Conservation (phyloP, 106 monocot genomes). For the Apostasia shenzhenica region DNA sequence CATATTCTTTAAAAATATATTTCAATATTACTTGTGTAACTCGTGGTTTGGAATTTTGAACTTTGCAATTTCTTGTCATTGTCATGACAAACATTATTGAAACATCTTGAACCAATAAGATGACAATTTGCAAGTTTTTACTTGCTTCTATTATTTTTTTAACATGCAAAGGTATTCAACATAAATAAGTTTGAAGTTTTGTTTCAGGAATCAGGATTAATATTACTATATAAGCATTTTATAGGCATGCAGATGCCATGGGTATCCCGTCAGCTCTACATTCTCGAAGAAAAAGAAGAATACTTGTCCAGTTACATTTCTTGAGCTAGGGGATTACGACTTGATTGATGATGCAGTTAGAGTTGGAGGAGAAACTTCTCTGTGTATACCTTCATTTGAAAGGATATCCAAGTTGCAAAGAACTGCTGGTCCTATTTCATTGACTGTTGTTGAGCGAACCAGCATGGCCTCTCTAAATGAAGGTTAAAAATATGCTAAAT, state of each 20-base stretch:
- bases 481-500: constrained; percentile 29
- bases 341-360: constrained; percentile 48
- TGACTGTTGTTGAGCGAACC: constrained; percentile 64
- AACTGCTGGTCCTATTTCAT: constrained; percentile 32
- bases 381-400: constrained; percentile 67
- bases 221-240: neutral
- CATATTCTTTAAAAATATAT: too few species aligned
- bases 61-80: too few species aligned
- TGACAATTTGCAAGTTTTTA: too few species aligned
- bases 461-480: constrained; percentile 59
- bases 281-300: constrained; percentile 19
- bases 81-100: too few species aligned
- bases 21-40: too few species aligned
- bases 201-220: too few species aligned
- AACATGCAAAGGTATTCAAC: too few species aligned
- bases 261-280: constrained; percentile 23
- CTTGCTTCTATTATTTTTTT: too few species aligned
- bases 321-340: constrained; percentile 42
- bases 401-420: constrained; percentile 20
- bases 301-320: constrained; percentile 41
- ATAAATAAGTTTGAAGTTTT: too few species aligned
- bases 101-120: too few species aligned
- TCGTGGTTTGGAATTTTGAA: too few species aligned
- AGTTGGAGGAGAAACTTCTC: constrained; percentile 50
- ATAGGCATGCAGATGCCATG: constrained; percentile 90